Evolutionary conservation across 495 filamentous ascomycete genomes (phyloP), one percentile per base, ranked within the genome.

Genomic region (Podospora pseudoanserina): DNA sequence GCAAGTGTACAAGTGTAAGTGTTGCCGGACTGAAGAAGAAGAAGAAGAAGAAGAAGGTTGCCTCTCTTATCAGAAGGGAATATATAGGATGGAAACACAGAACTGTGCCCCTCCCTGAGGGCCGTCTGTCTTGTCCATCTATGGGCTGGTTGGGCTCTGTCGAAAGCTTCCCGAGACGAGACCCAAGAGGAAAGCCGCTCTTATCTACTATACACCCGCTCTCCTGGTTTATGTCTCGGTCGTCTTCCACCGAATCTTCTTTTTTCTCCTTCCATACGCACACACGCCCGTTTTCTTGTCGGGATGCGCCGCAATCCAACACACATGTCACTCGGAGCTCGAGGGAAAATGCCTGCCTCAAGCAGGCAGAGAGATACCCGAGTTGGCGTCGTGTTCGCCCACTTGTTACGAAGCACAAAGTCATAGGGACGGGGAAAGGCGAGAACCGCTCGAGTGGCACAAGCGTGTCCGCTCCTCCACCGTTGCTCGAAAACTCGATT

Each of bases 371-470:
- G 55, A 57, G 23, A 60, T 23, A 49, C 60, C 32, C 32, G 59
- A 54, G 49, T 30, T 19, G 65, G 68, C 57, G 65, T 66, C 60
- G 66, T 70, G 65, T n/a, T 64, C 68, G n/a, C 56, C 60, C 67
- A 62, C 60, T 59, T 71, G 72, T 62, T 64, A 73, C 74, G 67
- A 65, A 66, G 63, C 68, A 75, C 72, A 72, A 70, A 63, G 66
- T 65, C 39, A 67, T 56, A 68, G 59, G 67, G 60, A 54, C 19
- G 54, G 32, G 19, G 32, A 59, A 59, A 59, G 19, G 60, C 60
- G 56, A 32, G 16, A 19, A 27, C 63, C 27, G 39, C 53, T 59
- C 32, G 18, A 70, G 74, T 74, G 66, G 65, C 66, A 75, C 74
- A 69, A 72, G 69, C 64, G 67, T 73, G 71, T 44, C 53, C 23